These are phyloP conservation scores for Leccinum subspadiceum DNA, from an alignment of 1,284 basidiomycete species.

Conservation along the genomic window DNA sequence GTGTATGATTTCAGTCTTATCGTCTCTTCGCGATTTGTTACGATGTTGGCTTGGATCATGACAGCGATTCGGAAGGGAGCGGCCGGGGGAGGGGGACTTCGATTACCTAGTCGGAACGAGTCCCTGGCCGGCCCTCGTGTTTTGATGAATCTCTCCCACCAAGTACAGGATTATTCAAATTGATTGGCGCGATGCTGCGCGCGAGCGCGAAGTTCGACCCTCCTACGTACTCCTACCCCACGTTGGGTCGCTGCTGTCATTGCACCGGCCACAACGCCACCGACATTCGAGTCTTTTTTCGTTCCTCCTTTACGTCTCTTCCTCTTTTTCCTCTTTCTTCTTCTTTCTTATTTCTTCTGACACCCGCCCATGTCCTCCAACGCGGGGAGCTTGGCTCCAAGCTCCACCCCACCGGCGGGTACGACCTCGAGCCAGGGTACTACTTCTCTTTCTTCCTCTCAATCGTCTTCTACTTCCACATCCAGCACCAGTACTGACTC, in stretches of 20 bases:
- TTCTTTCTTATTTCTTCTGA: neutral
- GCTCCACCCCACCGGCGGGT: slow-evolving; percentile 1
- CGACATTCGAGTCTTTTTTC: neutral
- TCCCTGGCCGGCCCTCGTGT: slow-evolving; percentile 6
- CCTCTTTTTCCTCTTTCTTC: neutral
- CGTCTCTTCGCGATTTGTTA: neutral
- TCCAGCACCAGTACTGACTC: slow-evolving; percentile 13
- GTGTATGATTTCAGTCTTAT: neutral
- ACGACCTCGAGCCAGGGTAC: slow-evolving; percentile 20
- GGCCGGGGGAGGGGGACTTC: neutral
- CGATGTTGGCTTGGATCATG: neutral
- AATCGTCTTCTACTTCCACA: neutral
- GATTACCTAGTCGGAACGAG: neutral
- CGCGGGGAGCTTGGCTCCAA: neutral
- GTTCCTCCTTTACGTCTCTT: neutral
- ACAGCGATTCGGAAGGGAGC: neutral
- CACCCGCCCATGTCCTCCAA: slow-evolving; percentile 22
- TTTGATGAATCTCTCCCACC: slow-evolving; percentile 4
- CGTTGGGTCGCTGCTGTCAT: neutral
- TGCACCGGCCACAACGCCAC: neutral
- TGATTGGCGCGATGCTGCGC: slow-evolving; percentile 2
- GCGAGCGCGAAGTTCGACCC: neutral
- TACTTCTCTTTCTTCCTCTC: slow-evolving; percentile 14
- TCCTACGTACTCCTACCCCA: neutral
- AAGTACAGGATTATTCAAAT: slow-evolving; percentile 13